Evolutionary conservation across 2,329 filamentous ascomycete species (phyloP), one percentile per base, ranked within the genome.

Genomic region (Furcasterigmium sp.): DNA sequence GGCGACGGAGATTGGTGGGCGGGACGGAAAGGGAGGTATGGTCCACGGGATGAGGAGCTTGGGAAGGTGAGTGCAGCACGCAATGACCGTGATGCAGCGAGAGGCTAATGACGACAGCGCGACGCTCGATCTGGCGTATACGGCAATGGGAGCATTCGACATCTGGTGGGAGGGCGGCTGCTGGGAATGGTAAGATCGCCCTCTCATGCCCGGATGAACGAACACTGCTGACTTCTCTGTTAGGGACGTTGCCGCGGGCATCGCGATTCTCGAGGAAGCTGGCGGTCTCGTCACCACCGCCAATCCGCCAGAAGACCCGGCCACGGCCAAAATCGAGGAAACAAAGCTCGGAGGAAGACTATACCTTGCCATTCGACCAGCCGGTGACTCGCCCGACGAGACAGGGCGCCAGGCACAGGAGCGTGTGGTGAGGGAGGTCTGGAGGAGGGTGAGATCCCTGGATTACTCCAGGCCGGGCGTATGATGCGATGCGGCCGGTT

Each of bases 151-250:
- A 0, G 71, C 80, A 0, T 82, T 89, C 51, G 85, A 90, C 61
- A 87, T 89, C 10, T 89, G 85, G 85, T 90, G 85, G 85, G 85
- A 90, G 57, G 85, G 84, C 3, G 85, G 85, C 0, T 88, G 84
- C 55, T 88, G 85, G 85, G 86, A 89, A 62, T 90, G 85, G 81
- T 82, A 53, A 51, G 72, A 60, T 3, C 14, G 42, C 19, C 9
- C 14, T 9, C 10, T 26, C 23, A 21, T 8, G n/a, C n/a, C n/a
- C n/a, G n/a, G n/a, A n/a, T n/a, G n/a, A n/a, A 40, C 26, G 15
- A 2, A 6, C 13, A 36, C 46, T 26, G 23, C 23, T 26, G 23
- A 26, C 11, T 7, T 11, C 11, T 26, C 23, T 26, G 7, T 11
- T 11, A 76, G 75, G 84, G 86, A 90, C 51, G 85, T 89, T 4